Evolutionary conservation across 139 green algal species (phyloP), one percentile per base, ranked within the genome.

Genomic region (Diplosphaera chodatii): DNA sequence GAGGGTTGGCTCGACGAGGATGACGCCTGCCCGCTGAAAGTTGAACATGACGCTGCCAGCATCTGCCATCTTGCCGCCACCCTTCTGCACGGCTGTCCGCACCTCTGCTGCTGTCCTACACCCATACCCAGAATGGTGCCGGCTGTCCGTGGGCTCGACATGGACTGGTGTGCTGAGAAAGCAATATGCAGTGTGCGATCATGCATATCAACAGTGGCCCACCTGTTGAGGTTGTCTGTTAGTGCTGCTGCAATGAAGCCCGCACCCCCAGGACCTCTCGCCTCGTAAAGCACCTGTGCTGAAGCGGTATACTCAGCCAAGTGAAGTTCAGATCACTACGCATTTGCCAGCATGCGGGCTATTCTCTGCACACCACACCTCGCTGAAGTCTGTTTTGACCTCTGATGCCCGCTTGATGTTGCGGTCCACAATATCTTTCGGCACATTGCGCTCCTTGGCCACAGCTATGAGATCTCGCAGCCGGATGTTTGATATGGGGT

Each of bases 201-300:
- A n/a, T n/a, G n/a, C n/a, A n/a, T n/a, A n/a, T n/a, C n/a, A n/a
- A n/a, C n/a, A n/a, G n/a, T n/a, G n/a, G n/a, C 85, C 16, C 78
- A 80, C 15, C 93, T 83, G 74, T 96, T 96, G 29, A 95, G 74
- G 76, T 98, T 98, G 84, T 98, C 93, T 6, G 92, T 97, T 0
- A 98, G 79, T 59, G 81, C 91, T 63, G 96, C 90, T 27, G 95
- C 82, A 13, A 98, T 73, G 48, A 97, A 93, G 10, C 91, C 93
- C n/a, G 89, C 92, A 48, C 93, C 93, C 6, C 88, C 88, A 25
- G 85, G 79, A 1, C 82, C 83, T 64, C 82, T 80, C 0, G 77
- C 78, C 59, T 85, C 77, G 41, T 89, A 87, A 0, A 67, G 70
- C 28, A 78, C 27, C 76, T 84, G 69, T 23, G 16, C 3, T 25